phyloP scores from a whole-genome alignment of 345 rosid species.

The Diplotaxis tenuifolia region DNA sequence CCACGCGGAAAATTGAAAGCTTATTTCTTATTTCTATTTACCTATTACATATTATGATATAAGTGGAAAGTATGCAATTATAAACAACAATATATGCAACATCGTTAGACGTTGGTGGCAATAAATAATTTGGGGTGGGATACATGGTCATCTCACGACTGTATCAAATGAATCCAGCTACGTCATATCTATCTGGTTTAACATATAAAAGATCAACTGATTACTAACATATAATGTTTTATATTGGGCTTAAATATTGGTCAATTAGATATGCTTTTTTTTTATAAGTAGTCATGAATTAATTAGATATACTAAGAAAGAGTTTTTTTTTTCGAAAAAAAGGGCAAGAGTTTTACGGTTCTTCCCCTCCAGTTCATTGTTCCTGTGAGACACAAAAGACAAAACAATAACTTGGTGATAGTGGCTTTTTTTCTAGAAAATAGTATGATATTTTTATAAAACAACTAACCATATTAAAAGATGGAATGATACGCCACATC shows the following conservation, averaged over 20 bases:
- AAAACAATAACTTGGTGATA: background rate
- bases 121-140: background rate
- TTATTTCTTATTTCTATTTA: constrained; percentile 4
- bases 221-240: too few relatives aligned
- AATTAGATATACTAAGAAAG: background rate
- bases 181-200: background rate
- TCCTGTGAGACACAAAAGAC: background rate
- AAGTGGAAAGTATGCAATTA: constrained; percentile 9
- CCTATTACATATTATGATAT: background rate
- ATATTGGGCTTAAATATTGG: too few relatives aligned
- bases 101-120: background rate
- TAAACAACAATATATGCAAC: background rate
- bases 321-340: too few relatives aligned
- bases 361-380: background rate
- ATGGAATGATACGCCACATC: background rate
- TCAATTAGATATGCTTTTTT: too few relatives aligned
- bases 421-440: background rate
- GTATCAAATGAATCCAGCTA: background rate
- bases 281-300: background rate
- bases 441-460: background rate
- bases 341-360: background rate
- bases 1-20: constrained; percentile 18
- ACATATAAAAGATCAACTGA: background rate
- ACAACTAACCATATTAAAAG: background rate
- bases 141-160: background rate